A percentile compares a stretch with the other conserved stretches of the same genome.
phyloP scores from a whole-genome alignment of 2,329 filamentous ascomycete species.

The Cladosporium sp. region DNA sequence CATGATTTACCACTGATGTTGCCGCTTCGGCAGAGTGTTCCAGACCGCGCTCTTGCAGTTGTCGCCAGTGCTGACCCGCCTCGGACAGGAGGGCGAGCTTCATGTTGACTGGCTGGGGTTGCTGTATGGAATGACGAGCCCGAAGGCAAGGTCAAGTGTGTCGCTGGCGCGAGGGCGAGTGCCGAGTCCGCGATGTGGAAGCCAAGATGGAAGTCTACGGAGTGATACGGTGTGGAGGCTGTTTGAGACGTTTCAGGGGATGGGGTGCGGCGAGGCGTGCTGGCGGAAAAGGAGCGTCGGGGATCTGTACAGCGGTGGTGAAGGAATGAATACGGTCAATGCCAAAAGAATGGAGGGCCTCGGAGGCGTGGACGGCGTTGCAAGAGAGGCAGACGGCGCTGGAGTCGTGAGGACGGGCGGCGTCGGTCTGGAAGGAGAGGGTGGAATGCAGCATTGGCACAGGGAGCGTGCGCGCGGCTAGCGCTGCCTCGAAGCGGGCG shows the following conservation, averaged over 20 bases:
- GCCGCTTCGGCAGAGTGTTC: slow-evolving; percentile 18
- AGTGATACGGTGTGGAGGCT: not conserved
- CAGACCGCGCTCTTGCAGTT: slow-evolving; percentile 13
- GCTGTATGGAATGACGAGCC: not conserved
- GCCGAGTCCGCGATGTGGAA: not conserved
- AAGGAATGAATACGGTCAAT: slow-evolving; percentile 17
- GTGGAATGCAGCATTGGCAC: slow-evolving; percentile 6
- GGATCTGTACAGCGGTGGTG: slow-evolving; percentile 13
- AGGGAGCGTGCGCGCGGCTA: not conserved
- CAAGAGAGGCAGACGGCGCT: not conserved
- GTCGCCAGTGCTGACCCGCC: slow-evolving; percentile 10
- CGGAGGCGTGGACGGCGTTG: not conserved
- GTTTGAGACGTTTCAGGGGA: slow-evolving; percentile 8
- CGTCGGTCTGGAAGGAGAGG: slow-evolving; percentile 9
- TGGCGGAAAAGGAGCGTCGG: slow-evolving; percentile 7
- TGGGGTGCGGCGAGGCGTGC: not conserved
- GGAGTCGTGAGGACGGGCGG: slow-evolving; percentile 3
- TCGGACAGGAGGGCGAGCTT: slow-evolving; percentile 13
- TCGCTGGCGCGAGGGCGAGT: slow-evolving; percentile 4
- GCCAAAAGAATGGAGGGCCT: slow-evolving; percentile 5
- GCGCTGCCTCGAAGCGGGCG: not conserved
- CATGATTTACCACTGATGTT: slow-evolving; percentile 16
- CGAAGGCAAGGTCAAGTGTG: not conserved
- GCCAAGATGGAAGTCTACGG: slow-evolving; percentile 1
- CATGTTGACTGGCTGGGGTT: slow-evolving; percentile 11